Base-by-base conservation (phyloP, 306 rosid species). In the Ormosia semicastrata region DNA sequence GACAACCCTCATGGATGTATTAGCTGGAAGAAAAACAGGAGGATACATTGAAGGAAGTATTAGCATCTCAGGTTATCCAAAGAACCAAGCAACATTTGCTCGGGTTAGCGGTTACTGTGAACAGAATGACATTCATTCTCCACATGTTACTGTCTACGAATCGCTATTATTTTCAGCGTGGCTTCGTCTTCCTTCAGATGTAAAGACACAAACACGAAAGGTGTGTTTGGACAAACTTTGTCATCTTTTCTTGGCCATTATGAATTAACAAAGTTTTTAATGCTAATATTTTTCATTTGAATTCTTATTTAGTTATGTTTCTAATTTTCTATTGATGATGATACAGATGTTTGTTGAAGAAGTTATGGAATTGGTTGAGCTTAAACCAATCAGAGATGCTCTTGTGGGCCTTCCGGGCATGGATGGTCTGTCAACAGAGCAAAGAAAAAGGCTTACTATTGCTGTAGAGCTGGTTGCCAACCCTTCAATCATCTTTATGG, bases 1-100 rank as follows among this genome's bases (percentile, higher is more conserved):
- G 86, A 88, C 94, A 66, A 90, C 94, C 9, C 80, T 90, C 64
- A 85, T 90, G 91, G 91, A 90, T 82, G 94, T 88, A 3, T 83
- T 90, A 44, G 90, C 94, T 5, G 94, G 92, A 75, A 86, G 94
- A 76, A 90, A 90, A 83, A 90, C 92, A 1, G 79, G 85, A 30
- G 94, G 94, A 8, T 54, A 56, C 39, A 86, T 88, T 17, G 85
- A 90, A 80, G 92, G 94, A 65, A 90, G 66, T 73, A 86, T 90
- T n/a, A 86, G 79, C 81, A 77, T 90, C 44, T 89, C 87, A 14
- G 93, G 91, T 79, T 81, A 84, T 29, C 87, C 87, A 37, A 90
- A 90, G 88, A 90, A 88, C 60, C 94, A 90, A 81, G 69, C 77
- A 46, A 76, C 91, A 70, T 90, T 86, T 46, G 86, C 90, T 70